Percentiles rank a stretch among this genome's conserved stretches.
phyloP scores from a whole-genome alignment of 164 flowering plant species.

The Magnolia sinica region DNA sequence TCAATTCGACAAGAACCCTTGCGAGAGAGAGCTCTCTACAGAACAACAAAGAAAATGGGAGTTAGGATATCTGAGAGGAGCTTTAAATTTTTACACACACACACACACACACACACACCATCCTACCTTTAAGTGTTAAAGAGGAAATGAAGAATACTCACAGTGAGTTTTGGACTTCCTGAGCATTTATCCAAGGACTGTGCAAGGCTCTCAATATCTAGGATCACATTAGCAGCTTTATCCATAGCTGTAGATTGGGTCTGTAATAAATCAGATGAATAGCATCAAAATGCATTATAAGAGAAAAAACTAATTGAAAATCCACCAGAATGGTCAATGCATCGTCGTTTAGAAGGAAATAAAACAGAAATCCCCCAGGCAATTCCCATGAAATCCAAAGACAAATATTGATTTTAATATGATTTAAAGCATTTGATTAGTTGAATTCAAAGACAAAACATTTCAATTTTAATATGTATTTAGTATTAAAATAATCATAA shows the following conservation, averaged over 20 bases:
- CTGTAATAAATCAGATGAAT: constrained; percentile 15
- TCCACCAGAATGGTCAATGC: no score
- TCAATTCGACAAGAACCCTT: constrained; percentile 31
- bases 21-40: constrained; percentile 31
- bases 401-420: neutral
- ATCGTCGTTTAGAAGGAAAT: neutral
- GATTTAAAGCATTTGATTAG: neutral
- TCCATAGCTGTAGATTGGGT: constrained; percentile 16
- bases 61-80: neutral
- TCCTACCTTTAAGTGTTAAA: neutral
- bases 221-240: constrained; percentile 23
- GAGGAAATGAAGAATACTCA: constrained; percentile 3
- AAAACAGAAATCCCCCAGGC: neutral
- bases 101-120: neutral
- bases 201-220: constrained; percentile 31
- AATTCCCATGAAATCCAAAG: neutral
- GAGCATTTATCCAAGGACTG: constrained; percentile 22
- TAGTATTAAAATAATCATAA: neutral
- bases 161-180: constrained; percentile 35
- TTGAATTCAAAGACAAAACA: neutral
- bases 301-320: no score
- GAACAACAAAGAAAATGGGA: neutral
- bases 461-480: neutral
- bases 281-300: neutral
- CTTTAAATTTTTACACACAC: no score